Conservation (phyloP, 176 grass and related monocot genomes). For the Calamus simplicifolius region DNA sequence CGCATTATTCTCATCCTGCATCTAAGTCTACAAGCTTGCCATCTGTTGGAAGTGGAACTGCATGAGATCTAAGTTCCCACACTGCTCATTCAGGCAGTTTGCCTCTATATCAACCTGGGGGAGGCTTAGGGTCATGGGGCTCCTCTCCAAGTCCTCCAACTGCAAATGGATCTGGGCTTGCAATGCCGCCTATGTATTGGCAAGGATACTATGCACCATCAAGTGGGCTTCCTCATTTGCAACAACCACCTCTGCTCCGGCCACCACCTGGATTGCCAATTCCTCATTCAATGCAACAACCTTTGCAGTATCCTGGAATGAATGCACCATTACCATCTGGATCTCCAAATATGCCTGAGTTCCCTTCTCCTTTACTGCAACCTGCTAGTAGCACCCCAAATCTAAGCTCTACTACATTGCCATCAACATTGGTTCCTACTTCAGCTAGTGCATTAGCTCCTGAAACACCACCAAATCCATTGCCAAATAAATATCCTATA, state of each 20-base stretch:
- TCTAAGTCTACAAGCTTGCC: constrained; percentile 47
- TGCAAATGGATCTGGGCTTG: constrained; percentile 40
- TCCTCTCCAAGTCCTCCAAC: constrained; percentile 27
- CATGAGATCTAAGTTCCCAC: constrained; percentile 35
- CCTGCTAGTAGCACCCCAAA: constrained; percentile 35
- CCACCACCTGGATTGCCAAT: constrained; percentile 44
- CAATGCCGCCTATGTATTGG: constrained; percentile 61
- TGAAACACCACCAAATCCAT: constrained; percentile 43
- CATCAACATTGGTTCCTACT: constrained; percentile 27
- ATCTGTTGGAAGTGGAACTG: constrained; percentile 47
- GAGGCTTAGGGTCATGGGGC: constrained; percentile 42
- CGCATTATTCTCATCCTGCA: constrained; percentile 53
- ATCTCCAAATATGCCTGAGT: constrained; percentile 60
- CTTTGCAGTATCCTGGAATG: constrained; percentile 48
- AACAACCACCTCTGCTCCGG: constrained; percentile 47
- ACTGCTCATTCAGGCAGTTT: constrained; percentile 45
- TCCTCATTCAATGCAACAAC: constrained; percentile 36
- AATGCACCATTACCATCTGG: constrained; percentile 48
- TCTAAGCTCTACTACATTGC: constrained; percentile 30
- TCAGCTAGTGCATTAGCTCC: constrained; percentile 35
- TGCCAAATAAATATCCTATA: constrained; percentile 30
- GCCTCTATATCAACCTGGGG: constrained; percentile 62
- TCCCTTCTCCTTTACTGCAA: constrained; percentile 55
- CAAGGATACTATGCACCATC: constrained; percentile 57
- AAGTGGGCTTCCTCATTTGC: constrained; percentile 60